Conservation (phyloP, 495 filamentous ascomycete species). For the Neurospora tetrasperma region DNA sequence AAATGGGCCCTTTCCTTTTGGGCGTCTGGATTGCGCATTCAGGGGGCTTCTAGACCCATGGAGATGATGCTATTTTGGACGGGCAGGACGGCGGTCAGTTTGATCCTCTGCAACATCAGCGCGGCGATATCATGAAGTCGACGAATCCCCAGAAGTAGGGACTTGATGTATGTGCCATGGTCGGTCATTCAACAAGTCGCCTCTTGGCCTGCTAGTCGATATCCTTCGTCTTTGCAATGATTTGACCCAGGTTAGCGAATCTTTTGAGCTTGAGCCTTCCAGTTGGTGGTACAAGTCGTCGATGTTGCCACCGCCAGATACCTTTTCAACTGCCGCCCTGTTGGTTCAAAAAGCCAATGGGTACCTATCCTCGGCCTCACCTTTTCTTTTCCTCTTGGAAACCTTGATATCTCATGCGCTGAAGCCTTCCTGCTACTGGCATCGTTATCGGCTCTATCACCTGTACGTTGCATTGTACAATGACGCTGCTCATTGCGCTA, state of each 20-base stretch:
- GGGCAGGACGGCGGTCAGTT: neutral
- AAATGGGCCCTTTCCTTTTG: neutral
- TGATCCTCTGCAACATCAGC: neutral
- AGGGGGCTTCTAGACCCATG: neutral
- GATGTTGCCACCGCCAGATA: neutral
- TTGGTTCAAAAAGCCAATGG: neutral
- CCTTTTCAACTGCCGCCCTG: neutral
- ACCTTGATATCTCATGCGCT: neutral
- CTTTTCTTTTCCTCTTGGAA: neutral
- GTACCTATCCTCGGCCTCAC: neutral
- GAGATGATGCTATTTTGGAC: neutral
- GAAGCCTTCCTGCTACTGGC: neutral
- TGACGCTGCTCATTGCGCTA: neutral
- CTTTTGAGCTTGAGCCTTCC: neutral
- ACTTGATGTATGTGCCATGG: no score
- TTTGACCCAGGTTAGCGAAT: neutral
- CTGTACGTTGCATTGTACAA: neutral
- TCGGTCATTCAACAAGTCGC: no score
- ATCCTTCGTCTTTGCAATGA: neutral
- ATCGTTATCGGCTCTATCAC: neutral
- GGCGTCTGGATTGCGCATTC: neutral
- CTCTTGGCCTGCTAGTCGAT: neutral
- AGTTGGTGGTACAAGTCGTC: neutral
- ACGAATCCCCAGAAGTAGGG: neutral
- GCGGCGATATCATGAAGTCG: neutral